These are phyloP conservation scores for Pestalotiopsis sp. DNA, from an alignment of 2,329 filamentous ascomycete species.

Conservation along the genomic window DNA sequence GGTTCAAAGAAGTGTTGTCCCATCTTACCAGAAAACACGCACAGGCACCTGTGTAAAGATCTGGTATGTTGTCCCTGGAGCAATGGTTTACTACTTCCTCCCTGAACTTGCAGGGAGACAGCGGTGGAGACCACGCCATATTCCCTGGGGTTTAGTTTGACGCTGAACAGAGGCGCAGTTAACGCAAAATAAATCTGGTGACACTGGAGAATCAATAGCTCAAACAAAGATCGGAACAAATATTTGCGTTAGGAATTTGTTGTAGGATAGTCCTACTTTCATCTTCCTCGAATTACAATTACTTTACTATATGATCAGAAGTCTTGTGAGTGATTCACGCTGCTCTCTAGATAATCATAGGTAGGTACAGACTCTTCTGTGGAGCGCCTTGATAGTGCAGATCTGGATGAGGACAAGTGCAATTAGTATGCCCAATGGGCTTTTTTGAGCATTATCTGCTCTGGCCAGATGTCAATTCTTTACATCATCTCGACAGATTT, in stretches of 20 bases:
- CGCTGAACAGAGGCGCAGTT: background rate
- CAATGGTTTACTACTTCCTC: too few species aligned
- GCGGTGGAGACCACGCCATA: background rate
- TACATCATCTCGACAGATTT: background rate
- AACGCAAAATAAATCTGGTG: background rate
- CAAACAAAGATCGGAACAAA: too few species aligned
- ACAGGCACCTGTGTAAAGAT: background rate
- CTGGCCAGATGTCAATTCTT: background rate
- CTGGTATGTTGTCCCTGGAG: background rate
- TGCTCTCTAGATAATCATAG: too few species aligned
- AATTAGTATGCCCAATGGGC: too few species aligned
- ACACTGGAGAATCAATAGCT: background rate
- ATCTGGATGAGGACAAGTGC: too few species aligned
- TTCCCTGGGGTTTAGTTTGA: background rate
- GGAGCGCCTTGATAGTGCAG: too few species aligned
- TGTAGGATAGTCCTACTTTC: too few species aligned
- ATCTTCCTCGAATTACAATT: too few species aligned
- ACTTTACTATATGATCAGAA: too few species aligned
- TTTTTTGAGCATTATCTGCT: background rate
- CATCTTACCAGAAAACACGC: background rate
- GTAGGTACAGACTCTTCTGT: too few species aligned
- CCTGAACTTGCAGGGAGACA: background rate
- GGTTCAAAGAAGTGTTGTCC: background rate
- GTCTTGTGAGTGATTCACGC: too few species aligned
- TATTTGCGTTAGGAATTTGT: too few species aligned